Evolutionary conservation across 2,329 filamentous ascomycete species (phyloP).

Genomic region (Cladorrhinum sp.): DNA sequence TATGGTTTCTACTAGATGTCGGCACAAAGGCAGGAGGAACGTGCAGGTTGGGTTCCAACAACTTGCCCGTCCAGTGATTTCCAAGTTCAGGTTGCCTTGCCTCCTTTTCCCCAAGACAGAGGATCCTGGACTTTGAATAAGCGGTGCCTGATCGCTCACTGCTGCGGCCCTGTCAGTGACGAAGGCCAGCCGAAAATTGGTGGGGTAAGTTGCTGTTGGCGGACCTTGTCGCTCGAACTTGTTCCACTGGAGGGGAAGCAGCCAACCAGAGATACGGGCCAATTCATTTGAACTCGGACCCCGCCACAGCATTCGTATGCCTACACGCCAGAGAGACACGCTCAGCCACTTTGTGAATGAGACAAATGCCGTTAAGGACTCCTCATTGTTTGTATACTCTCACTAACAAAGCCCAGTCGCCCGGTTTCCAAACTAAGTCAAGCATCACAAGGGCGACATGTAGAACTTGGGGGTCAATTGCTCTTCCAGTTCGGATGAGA

Average conservation of each 20-base stretch:
- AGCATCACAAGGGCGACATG: too few species aligned
- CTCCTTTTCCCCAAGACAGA: constrained; percentile 8
- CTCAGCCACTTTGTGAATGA: constrained; percentile 16
- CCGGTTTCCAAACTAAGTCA: background rate
- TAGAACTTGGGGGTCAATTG: background rate
- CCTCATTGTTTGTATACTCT: background rate
- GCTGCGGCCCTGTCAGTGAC: constrained; percentile 20
- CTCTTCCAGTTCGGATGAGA: background rate
- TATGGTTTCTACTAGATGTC: background rate
- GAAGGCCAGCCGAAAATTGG: constrained; percentile 20
- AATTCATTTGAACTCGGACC: background rate
- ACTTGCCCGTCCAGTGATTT: background rate
- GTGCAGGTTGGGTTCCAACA: background rate
- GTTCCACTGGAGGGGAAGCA: background rate
- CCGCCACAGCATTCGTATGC: constrained; percentile 13
- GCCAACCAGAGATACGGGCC: background rate
- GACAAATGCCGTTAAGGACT: background rate
- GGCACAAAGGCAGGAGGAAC: background rate
- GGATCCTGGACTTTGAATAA: constrained; percentile 11
- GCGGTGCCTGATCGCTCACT: constrained; percentile 22
- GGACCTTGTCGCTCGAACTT: background rate
- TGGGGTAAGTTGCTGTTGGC: constrained; percentile 14
- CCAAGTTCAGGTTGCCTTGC: background rate
- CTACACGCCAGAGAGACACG: background rate
- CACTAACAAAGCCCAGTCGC: background rate